Evolutionary conservation across 306 rosid genomes (phyloP).

Genomic region (Lathyrus oleraceus): DNA sequence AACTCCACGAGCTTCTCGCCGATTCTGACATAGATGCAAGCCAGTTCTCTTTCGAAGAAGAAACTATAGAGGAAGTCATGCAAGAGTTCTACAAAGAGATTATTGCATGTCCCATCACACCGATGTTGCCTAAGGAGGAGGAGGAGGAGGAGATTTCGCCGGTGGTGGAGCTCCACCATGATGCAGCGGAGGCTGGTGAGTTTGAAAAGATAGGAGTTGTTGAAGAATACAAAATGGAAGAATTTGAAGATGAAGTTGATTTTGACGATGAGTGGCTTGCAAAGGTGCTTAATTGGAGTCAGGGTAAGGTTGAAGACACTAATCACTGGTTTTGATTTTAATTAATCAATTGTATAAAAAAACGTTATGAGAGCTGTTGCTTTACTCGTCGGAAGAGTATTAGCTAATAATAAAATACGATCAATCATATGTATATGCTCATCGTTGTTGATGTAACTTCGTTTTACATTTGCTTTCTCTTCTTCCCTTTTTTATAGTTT

Average conservation of each 20-base stretch:
- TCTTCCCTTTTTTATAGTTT: no score
- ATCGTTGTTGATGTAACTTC: no score
- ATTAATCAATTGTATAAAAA: background rate
- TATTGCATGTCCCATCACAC: background rate
- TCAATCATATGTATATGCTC: no score
- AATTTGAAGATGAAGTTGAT: background rate
- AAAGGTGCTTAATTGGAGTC: slow-evolving; percentile 34
- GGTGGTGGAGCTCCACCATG: background rate
- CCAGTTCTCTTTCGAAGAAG: slow-evolving; percentile 28
- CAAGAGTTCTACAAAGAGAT: slow-evolving; percentile 46
- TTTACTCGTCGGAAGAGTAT: background rate
- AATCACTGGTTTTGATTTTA: slow-evolving; percentile 30
- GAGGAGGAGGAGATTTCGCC: background rate
- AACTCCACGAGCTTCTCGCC: slow-evolving; percentile 33
- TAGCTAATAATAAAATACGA: background rate
- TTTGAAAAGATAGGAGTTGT: background rate
- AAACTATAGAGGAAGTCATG: slow-evolving; percentile 40
- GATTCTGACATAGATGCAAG: slow-evolving; percentile 31
- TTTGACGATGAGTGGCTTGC: slow-evolving; percentile 40
- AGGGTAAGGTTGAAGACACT: slow-evolving; percentile 20
- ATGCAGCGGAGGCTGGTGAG: background rate
- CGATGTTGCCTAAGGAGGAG: background rate
- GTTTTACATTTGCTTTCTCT: no score
- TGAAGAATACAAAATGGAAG: background rate
- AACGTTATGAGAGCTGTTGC: background rate